Conservation (phyloP, 306 rosid genomes). For the Hippophae tibetana region DNA sequence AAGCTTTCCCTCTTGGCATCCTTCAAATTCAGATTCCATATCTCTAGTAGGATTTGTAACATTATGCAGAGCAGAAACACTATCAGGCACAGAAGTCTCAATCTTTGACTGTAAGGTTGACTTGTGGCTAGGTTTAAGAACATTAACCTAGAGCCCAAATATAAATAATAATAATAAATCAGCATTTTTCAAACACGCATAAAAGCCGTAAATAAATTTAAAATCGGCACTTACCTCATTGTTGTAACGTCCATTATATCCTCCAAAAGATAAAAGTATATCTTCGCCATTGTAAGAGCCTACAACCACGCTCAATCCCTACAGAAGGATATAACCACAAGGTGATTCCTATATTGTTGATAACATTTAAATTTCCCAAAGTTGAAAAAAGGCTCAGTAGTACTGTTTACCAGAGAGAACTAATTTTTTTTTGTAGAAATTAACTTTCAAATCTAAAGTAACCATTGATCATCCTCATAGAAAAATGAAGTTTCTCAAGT, state of each 20-base stretch:
- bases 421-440: background rate
- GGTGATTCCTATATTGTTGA: conserved; percentile 5
- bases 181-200: too few species aligned
- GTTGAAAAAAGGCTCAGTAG: background rate
- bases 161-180: conserved; percentile 1
- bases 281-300: conserved; percentile 71
- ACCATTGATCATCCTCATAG: background rate
- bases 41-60: conserved; percentile 66
- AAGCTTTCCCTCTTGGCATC: conserved; percentile 62
- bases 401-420: conserved; percentile 5
- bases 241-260: conserved; percentile 87
- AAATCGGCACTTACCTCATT: conserved; percentile 51
- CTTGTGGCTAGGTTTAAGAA: conserved; percentile 93
- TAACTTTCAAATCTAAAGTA: background rate
- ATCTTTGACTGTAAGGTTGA: conserved; percentile 71
- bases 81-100: conserved; percentile 49
- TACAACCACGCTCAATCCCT: conserved; percentile 90
- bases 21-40: conserved; percentile 60
- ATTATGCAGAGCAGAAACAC: conserved; percentile 57
- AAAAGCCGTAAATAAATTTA: conserved; percentile 10
- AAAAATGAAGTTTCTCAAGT: conserved; percentile 8
- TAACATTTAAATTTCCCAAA: conserved; percentile 6
- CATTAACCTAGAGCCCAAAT: conserved; percentile 48
- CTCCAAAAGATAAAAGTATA: conserved; percentile 74
- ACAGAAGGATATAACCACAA: conserved; percentile 23